Conservation (phyloP, 306 rosid genomes). For the Acacia acuminata region DNA sequence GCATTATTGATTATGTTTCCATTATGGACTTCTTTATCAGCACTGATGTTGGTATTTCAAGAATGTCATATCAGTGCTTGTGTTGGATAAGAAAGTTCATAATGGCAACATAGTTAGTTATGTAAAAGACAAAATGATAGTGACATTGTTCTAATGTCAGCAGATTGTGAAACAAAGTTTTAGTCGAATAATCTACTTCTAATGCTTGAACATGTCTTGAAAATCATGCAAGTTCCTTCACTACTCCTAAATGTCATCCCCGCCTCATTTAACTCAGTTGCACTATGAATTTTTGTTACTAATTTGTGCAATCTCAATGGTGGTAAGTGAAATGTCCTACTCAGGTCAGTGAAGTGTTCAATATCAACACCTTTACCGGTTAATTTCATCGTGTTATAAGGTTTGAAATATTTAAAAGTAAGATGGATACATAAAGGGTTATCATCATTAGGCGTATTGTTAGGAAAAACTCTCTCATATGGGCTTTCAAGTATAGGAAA, state of each 20-base stretch:
- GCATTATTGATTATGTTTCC: slow-evolving; percentile 23
- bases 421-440: background rate
- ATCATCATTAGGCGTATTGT: fast-evolving
- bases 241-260: background rate
- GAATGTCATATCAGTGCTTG: background rate
- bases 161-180: background rate
- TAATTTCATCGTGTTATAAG: background rate
- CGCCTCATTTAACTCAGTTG: background rate
- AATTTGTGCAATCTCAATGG: background rate
- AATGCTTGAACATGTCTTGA: slow-evolving; percentile 2
- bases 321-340: background rate
- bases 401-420: background rate
- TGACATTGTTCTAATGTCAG: slow-evolving; percentile 39
- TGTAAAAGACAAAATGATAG: background rate
- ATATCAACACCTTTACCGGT: background rate
- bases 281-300: background rate
- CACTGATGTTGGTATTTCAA: background rate
- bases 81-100: slow-evolving; percentile 33
- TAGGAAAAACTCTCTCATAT: background rate
- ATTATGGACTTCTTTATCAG: slow-evolving; percentile 26
- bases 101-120: slow-evolving; percentile 27
- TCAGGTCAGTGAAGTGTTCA: background rate
- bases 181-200: too few species aligned
- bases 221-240: background rate
- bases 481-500: background rate